phyloP scores from a whole-genome alignment of 768 basidiomycete species.

The Kondoa malvinella region DNA sequence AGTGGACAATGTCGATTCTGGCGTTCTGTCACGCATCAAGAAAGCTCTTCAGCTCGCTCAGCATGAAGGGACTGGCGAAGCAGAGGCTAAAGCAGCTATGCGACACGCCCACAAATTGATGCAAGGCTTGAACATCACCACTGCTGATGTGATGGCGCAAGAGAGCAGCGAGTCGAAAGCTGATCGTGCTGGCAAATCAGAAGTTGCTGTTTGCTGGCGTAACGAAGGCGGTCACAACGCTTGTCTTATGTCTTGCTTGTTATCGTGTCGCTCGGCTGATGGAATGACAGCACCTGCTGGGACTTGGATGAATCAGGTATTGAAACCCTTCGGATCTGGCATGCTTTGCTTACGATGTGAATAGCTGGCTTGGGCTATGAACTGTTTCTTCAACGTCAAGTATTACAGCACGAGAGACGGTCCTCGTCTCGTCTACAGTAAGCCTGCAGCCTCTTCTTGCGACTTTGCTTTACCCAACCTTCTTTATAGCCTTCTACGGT shows the following conservation, averaged over 20 bases:
- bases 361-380: constrained; percentile 21
- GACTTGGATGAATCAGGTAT: too few species aligned
- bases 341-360: too few species aligned
- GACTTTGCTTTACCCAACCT: neutral
- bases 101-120: neutral
- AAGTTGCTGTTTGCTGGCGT: neutral
- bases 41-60: neutral
- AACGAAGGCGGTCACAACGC: too few species aligned
- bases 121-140: constrained; percentile 18
- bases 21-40: neutral
- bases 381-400: constrained; percentile 28
- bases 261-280: too few species aligned
- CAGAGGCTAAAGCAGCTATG: neutral
- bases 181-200: constrained; percentile 18
- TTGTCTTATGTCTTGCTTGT: too few species aligned
- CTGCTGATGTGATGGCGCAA: constrained; percentile 29
- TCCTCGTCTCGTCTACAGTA: constrained; percentile 11
- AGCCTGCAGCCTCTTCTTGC: neutral
- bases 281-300: too few species aligned
- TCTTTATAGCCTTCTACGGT: constrained; percentile 27
- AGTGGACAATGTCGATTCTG: neutral
- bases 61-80: constrained; percentile 3
- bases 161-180: constrained; percentile 27
- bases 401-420: constrained; percentile 19
- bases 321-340: too few species aligned